Conservation (phyloP, 257 asterid genomes). For the Solanum ahanhuiri region DNA sequence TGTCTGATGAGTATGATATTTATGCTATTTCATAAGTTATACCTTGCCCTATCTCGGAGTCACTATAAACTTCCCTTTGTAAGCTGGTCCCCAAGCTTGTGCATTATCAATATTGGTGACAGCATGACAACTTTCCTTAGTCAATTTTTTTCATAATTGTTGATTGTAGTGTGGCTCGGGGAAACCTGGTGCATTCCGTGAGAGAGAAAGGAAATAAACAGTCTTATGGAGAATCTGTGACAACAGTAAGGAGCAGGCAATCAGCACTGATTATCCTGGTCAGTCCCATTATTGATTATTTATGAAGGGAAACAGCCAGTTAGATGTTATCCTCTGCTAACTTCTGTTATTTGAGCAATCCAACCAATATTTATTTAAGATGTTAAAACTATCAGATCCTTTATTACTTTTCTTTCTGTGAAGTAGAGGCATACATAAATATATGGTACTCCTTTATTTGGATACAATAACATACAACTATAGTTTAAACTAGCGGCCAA, state of each 20-base stretch:
- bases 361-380: not conserved
- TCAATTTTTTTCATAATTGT: not conserved
- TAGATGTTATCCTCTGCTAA: not conserved
- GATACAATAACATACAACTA: not conserved
- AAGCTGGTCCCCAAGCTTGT: not conserved
- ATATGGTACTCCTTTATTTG: not conserved
- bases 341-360: not conserved
- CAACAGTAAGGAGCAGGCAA: conserved; percentile 32
- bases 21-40: not conserved
- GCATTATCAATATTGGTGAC: not conserved
- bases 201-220: conserved; percentile 29
- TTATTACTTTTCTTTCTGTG: not conserved
- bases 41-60: not conserved
- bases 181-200: conserved; percentile 21
- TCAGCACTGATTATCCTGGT: conserved; percentile 55
- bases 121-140: not conserved
- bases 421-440: not conserved
- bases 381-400: not conserved
- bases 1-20: not conserved
- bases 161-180: conserved; percentile 47
- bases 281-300: conserved; percentile 12
- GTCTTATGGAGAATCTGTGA: conserved; percentile 18
- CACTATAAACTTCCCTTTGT: not conserved
- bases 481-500: not conserved
- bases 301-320: not conserved